Evolutionary conservation across 768 basidiomycete species (phyloP), one percentile per base, ranked within the genome.

Genomic region (Podaxis carcinomalis): DNA sequence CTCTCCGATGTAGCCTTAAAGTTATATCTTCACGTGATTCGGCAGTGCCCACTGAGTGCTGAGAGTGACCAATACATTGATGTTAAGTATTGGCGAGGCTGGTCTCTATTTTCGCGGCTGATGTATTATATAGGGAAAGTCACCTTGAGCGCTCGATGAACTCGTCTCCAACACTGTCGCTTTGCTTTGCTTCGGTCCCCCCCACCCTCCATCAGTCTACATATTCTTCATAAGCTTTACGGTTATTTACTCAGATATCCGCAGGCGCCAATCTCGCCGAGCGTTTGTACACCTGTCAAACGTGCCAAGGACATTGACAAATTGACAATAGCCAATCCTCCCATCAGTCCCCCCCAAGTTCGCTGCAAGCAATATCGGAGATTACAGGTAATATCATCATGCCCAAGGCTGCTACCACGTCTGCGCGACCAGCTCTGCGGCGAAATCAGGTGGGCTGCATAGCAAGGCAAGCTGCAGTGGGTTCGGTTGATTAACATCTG

Each of bases 401-500:
- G 91, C 91, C 91, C 52, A 92, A 90, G 71, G 78, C 79, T 46
- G 68, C 80, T 9, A 77, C 74, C 61, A 73, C 78, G 56, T 63
- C 81, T 47, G 77, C 72, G 68, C 82, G 88, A 21, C 81, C 88
- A 59, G 84, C 90, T 46, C 81, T 92, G 60, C 86, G 90, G 51
- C 81, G 90, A 72, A 92, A 92, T 69, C 90, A 92, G 81, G 90
- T 86, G 64, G 64, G 10, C 25, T 5, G 19, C 23, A 23, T 21
- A 49, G 11, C 9, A 49, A 10, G 47, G 4, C 16, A 14, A 25
- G 19, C 19, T 11, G 7, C 11, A 49, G 11, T 49, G 23, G 14
- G 1, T 21, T 44, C 1, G 11, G 9, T 10, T 49, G 21, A 49
- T 49, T 49, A 3, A 19, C 19, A 23, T 49, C 11, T 59, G 61